Base-by-base conservation (phyloP, 2,329 filamentous ascomycete species). In the Ophiostoma ips region DNA sequence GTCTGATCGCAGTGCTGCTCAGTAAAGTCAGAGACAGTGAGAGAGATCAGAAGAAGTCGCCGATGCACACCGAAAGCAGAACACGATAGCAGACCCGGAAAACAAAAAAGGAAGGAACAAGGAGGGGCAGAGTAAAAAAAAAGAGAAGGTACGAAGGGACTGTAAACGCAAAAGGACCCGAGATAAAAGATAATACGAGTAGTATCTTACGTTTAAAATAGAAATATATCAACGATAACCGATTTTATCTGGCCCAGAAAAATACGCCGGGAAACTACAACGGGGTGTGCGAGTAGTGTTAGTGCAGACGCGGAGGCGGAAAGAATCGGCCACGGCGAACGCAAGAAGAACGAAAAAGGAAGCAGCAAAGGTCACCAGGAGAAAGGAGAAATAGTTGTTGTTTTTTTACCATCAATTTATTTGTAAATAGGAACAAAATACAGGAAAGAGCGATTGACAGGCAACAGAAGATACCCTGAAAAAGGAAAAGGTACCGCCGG, bases 101-200 rank as follows among this genome's bases (percentile, higher is more conserved):
- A 16, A 19, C 12, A 40, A 41, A 28, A 28, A 41, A 30, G 12
- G 10, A 33, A 46, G 21, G 30, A 7, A 30, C 16, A 43, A 43
- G 41, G 41, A 37, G 43, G 49, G 43, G 48, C 43, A n/a, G n/a
- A n/a, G n/a, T 28, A 50, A 41, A 16, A 18, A 33, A 38, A 38
- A 21, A 44, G 48, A 19, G 19, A 40, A 43, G 13, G 33, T 16
- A 43, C 40, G n/a, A 43, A 43, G 38, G 38, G 18, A 40, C 37
- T 15, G 16, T 41, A 28, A 38, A 28, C 38, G 28, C 21, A 41
- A 21, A 30, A 30, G 40, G 40, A 43, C 34, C 48, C 38, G 36
- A 43, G 48, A 50, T 45, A 50, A 50, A 50, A 45, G 48, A 47
- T 43, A 44, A 28, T 33, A 34, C 30, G 30, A 21, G 33, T 12